A percentile compares a stretch with the other conserved stretches of the same genome.
Conservation (phyloP, 768 basidiomycete genomes). For the Tricholoma hemisulphureum region DNA sequence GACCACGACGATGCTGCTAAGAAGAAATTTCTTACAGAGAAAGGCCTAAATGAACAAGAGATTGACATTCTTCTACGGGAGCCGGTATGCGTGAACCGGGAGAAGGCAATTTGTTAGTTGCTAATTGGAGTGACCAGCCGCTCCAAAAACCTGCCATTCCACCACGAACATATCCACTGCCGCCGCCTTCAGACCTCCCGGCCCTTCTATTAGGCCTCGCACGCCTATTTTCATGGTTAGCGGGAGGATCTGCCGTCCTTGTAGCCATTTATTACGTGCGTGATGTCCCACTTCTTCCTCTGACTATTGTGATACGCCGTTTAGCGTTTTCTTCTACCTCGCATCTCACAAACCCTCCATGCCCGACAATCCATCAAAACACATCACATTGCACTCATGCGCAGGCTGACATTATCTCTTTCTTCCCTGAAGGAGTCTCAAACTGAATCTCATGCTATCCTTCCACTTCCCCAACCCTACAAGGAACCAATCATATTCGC, state of each 20-base stretch:
- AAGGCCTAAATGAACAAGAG: slow-evolving; percentile 63
- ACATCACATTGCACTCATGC: slow-evolving; percentile 59
- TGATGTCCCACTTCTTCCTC: slow-evolving; percentile 1
- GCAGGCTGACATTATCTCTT: slow-evolving; percentile 54
- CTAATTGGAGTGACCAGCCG: slow-evolving; percentile 21
- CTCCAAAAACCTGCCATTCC: slow-evolving; percentile 52
- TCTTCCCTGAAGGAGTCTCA: slow-evolving; percentile 56
- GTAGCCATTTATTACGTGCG: slow-evolving; percentile 68
- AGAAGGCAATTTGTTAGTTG: background rate
- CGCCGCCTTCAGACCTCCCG: slow-evolving; percentile 67
- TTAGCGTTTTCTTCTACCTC: slow-evolving; percentile 70
- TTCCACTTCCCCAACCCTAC: slow-evolving; percentile 54
- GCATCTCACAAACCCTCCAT: slow-evolving; percentile 52
- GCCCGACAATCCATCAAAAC: slow-evolving; percentile 61
- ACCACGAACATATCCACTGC: slow-evolving; percentile 71
- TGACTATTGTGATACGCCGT: slow-evolving; percentile 9
- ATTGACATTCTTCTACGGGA: slow-evolving; percentile 58
- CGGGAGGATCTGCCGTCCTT: slow-evolving; percentile 58
- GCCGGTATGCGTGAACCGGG: background rate
- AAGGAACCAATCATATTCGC: slow-evolving; percentile 47
- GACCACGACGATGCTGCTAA: slow-evolving; percentile 56
- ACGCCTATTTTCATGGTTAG: slow-evolving; percentile 65
- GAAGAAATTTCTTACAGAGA: slow-evolving; percentile 64
- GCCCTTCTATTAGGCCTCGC: slow-evolving; percentile 59
- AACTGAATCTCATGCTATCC: slow-evolving; percentile 48